Base-by-base conservation (phyloP, 176 grass and related monocot genomes). In the Urochloa ruziziensis region DNA sequence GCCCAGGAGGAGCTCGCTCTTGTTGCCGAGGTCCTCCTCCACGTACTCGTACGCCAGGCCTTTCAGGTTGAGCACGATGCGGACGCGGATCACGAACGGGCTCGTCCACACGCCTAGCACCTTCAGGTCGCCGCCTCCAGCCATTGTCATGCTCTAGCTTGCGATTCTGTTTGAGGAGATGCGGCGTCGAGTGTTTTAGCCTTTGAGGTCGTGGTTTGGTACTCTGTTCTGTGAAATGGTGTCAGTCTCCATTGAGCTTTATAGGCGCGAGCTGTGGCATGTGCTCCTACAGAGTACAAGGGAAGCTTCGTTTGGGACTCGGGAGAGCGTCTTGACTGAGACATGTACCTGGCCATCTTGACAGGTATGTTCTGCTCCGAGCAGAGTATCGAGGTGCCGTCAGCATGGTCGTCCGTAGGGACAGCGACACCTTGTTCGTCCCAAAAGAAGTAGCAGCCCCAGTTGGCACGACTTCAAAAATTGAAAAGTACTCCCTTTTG, bases 21-120 rank as follows among this genome's bases (percentile, higher is more conserved):
- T 97, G 78, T 64, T 63, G 79, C 76, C 43, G 4, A 82, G 84
- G 82, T 77, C 63, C 84, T 94, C 89, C 74, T 94, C 84, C 1
- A 90, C 84, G 83, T 79, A 88, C 86, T 97, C 89, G 72, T 91
- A 94, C 13, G 78, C 34, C 2, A 97, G 88, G 8, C 77, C 78
- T 33, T 93, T 97, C 76, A 97, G 62, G 75, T 85, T 97, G 65
- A 97, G 91, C 5, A 42, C 89, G 57, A 93, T 25, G 53, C 83
- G 82, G 32, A 91, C 91, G 1, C 91, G 56, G 73, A 77, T 81
- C 65, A 49, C 73, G 71, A 24, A 93, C 42, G 85, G 63, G 84
- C 91, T 91, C 0, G 47, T 67, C 80, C 86, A 85, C 29, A 81
- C 23, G 48, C 89, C 88, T 14, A 93, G 70, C 73, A 97, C 27